Base-by-base conservation (phyloP, 805 yeast genomes). In the Wickerhamomyces alni region DNA sequence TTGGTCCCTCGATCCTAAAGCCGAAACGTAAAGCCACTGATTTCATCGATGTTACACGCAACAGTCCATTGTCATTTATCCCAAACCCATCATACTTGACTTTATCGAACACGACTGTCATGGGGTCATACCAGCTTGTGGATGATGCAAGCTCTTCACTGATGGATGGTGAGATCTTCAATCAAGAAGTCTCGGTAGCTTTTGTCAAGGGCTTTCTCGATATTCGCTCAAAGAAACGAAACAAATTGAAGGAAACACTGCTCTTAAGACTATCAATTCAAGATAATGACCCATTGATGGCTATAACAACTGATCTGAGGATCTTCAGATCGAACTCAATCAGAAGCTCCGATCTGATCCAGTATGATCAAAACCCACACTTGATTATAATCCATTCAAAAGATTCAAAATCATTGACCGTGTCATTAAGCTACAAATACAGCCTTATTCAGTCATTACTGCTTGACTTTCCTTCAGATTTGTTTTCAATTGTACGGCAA, bases 361-460 rank as follows among this genome's bases (percentile, higher is more conserved):
- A 31, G 12, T 31, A 19, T 21, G 34, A 31, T 21, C 8, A 13
- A 17, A 25, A 5, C 5, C 17, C 26, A 9, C n/a, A 5, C 6
- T 13, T 31, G n/a, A 7, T 13, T 3, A n/a, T 31, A 5, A n/a
- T 12, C 10, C 21, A 31, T 19, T 13, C 6, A 5, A 19, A 17
- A 8, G 17, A 21, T 4, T 13, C 26, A 13, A 19, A n/a, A 8
- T 5, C 13, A 4, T 16, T 43, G 6, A 8, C 9, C 8, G 17
- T 43, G 16, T 22, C 29, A 6, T 16, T 49, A n/a, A 25, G 15
- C 5, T 49, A 47, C 28, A 27, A 39, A 5, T 29, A 40, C 22
- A 34, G 39, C 18, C 6, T 38, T 3, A n/a, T 47, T 3, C 45
- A 49, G 34, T 35, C 45, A 2, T 27, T 49, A 2, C 42, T 40